phyloP scores from a whole-genome alignment of 345 rosid species.

The Iberis pinnata region DNA sequence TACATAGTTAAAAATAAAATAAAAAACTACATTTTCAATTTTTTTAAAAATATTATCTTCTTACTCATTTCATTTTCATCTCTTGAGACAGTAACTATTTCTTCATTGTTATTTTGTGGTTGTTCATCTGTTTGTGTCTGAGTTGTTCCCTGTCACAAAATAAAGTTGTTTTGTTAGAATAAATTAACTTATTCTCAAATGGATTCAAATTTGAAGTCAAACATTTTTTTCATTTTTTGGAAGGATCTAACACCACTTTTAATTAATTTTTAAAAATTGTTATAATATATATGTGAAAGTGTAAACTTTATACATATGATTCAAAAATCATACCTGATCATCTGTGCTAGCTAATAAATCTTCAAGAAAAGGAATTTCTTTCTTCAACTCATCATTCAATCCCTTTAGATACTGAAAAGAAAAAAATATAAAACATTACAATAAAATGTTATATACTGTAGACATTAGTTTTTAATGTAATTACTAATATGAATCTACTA shows the following conservation, averaged over 20 bases:
- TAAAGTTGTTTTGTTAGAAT: background rate
- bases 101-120: slow-evolving; percentile 24
- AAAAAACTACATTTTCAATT: too few relatives aligned
- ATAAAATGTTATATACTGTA: background rate
- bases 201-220: too few relatives aligned
- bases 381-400: slow-evolving; percentile 45
- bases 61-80: slow-evolving; percentile 50
- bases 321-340: slow-evolving; percentile 44
- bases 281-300: too few relatives aligned
- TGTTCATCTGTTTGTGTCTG: slow-evolving; percentile 38
- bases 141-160: slow-evolving; percentile 38
- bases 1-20: background rate
- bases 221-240: too few relatives aligned
- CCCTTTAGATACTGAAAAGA: slow-evolving; percentile 52
- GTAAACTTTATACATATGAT: too few relatives aligned
- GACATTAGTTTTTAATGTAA: too few relatives aligned
- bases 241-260: too few relatives aligned
- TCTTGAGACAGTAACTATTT: slow-evolving; percentile 24
- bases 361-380: slow-evolving; percentile 49
- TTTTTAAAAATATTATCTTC: background rate
- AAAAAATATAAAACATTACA: background rate
- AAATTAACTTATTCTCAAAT: too few relatives aligned
- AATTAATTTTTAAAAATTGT: too few relatives aligned
- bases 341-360: slow-evolving; percentile 44
- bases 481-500: too few relatives aligned